phyloP scores from a whole-genome alignment of 129 eudicot species.

The Saposhnikovia divaricata region DNA sequence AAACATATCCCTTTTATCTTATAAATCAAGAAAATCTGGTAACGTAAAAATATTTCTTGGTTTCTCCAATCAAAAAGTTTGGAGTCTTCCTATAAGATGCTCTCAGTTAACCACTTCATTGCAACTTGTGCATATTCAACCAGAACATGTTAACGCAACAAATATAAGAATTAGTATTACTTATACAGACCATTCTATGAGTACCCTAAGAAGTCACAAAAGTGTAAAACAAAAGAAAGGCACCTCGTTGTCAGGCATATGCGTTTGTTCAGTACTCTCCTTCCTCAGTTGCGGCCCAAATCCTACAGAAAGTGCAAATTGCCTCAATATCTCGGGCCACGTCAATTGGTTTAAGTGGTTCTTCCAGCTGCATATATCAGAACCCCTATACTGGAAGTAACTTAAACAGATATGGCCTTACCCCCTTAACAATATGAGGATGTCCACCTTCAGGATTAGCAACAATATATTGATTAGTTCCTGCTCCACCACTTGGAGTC shows the following conservation, averaged over 20 bases:
- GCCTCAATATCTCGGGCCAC: conserved; percentile 93
- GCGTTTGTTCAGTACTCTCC: conserved; percentile 36
- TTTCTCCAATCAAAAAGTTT: neutral
- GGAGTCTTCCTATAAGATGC: neutral
- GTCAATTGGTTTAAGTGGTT: conserved; percentile 73
- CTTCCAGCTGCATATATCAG: conserved; percentile 86
- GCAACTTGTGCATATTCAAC: neutral
- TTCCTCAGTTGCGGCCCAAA: conserved; percentile 81
- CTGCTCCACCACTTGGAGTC: conserved; percentile 75
- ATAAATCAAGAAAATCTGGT: neutral
- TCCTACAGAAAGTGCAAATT: conserved; percentile 83
- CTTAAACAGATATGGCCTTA: conserved; percentile 48
- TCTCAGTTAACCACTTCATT: neutral
- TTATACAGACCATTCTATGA: neutral
- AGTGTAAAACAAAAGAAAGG: neutral
- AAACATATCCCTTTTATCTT: neutral
- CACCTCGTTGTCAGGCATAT: conserved; percentile 64
- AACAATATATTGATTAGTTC: conserved; percentile 75
- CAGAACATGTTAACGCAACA: neutral
- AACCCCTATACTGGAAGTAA: conserved; percentile 42
- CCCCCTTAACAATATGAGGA: conserved; percentile 96
- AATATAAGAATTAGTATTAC: neutral
- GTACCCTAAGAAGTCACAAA: neutral
- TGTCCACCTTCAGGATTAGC: conserved; percentile 97
- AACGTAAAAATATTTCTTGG: neutral